phyloP scores from a whole-genome alignment of 208 protist genomes.

The Jaenimonas drosophilae region DNA sequence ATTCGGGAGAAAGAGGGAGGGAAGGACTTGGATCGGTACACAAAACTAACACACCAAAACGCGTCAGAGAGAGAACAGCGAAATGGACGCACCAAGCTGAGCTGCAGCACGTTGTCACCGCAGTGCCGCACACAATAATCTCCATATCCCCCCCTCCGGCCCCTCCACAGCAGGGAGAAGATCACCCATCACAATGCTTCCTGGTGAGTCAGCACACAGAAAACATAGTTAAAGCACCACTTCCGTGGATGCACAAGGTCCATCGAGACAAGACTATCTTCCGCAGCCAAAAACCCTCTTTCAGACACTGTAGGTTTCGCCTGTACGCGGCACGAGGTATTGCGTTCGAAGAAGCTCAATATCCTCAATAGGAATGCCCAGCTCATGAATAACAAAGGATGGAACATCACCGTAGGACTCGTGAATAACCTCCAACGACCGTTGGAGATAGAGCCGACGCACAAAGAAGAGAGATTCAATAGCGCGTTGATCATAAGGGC shows the following conservation, averaged over 20 bases:
- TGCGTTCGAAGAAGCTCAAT: slow-evolving; percentile 11
- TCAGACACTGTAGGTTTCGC: too few species aligned
- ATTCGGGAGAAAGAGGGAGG: not conserved
- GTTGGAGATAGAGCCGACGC: slow-evolving; percentile 16
- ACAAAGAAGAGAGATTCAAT: slow-evolving; percentile 19
- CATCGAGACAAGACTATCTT: too few species aligned
- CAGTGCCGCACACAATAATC: too few species aligned
- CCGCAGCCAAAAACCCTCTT: too few species aligned
- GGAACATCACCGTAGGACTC: slow-evolving; percentile 12
- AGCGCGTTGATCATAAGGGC: slow-evolving; percentile 8
- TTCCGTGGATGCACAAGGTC: too few species aligned
- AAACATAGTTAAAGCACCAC: not conserved
- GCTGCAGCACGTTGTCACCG: too few species aligned
- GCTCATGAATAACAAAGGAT: slow-evolving; percentile 20
- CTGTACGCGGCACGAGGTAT: slow-evolving; percentile 5
- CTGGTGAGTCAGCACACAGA: not conserved
- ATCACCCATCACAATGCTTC: not conserved
- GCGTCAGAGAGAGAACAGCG: not conserved
- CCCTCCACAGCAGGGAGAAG: not conserved
- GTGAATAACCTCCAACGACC: slow-evolving; percentile 13
- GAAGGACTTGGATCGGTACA: too few species aligned
- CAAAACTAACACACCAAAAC: not conserved
- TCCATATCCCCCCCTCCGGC: not conserved
- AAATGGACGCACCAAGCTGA: too few species aligned
- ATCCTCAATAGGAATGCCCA: slow-evolving; percentile 12